A percentile compares a stretch with the other conserved stretches of the same genome.
Conservation (phyloP, 179 eudicot species). For the Amaranthus tricolor region DNA sequence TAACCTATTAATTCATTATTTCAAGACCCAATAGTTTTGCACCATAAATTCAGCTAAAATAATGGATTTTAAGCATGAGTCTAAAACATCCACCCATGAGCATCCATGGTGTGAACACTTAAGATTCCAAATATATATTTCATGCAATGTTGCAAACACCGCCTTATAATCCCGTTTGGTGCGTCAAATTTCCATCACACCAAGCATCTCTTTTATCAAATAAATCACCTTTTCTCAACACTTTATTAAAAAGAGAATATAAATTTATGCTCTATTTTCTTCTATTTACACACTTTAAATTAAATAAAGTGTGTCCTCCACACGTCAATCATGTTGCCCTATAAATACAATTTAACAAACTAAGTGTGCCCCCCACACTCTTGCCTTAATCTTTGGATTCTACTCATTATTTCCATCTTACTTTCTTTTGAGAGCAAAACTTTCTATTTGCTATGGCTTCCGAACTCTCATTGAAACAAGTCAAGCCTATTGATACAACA, state of each 20-base stretch:
- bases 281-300: background rate
- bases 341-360: conserved; percentile 22
- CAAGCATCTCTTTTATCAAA: conserved; percentile 10
- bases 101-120: conserved; percentile 7
- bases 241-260: background rate
- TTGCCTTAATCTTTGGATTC: background rate
- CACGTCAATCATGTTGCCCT: conserved; percentile 22
- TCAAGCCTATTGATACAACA: conserved; percentile 12
- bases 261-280: background rate
- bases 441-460: conserved; percentile 14
- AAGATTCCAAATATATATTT: conserved; percentile 1
- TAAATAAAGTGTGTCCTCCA: conserved; percentile 23
- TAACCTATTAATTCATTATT: too few species aligned
- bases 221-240: background rate
- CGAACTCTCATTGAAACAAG: conserved; percentile 20
- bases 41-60: too few species aligned
- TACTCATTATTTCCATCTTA: background rate
- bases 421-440: background rate
- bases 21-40: too few species aligned
- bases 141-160: conserved; percentile 5
- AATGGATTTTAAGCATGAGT: background rate
- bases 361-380: conserved; percentile 36
- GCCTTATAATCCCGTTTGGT: background rate
- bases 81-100: background rate
- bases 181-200: conserved; percentile 13